Evolutionary conservation across 2,329 filamentous ascomycete species (phyloP), one percentile per base, ranked within the genome.

Genomic region (Ceratocystis diversiconidia): DNA sequence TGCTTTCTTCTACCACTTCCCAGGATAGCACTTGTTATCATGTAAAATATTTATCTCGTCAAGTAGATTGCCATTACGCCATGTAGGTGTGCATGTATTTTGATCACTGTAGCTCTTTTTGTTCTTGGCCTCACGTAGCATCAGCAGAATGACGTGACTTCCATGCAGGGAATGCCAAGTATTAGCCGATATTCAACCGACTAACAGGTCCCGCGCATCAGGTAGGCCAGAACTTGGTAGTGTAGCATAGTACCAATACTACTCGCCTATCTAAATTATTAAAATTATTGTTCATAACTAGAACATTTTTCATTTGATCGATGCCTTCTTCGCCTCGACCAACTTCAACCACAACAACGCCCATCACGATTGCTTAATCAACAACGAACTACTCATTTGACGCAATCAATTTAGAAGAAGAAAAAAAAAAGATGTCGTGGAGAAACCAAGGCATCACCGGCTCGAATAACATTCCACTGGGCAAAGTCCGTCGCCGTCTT

Each of bases 381-480:
- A 7, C 25, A n/a, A 8, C 46, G 2, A 41, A 41, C 10, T 0
- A 12, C 36, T 41, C 36, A 41, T 41, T 41, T 41, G 36, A 15
- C 36, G 36, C 36, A 15, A 41, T 41, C 36, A 41, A 15, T 15
- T 41, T 41, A 1, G 36, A 41, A 41, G 36, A 41, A 41, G 12
- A 1, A 41, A 41, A 41, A 32, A 32, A 32, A 72, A 79, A 69
- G 5, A 87, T 87, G 85, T 79, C 85, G 72, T 87, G 85, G 85
- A 80, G 84, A 79, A 84, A 77, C 67, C 84, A 86, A 75, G 94
- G 94, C 71, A 95, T 96, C 74, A 99, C 94, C 22, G 94, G 94
- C 63, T 97, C 95, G 57, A 99, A 99, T 78, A 97, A 96, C 73
- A 95, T 99, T 72, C 94, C 94, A 68, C 79, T 99, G 68, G 94